Evolutionary conservation across 1,284 basidiomycete genomes (phyloP), one percentile per base, ranked within the genome.

Genomic region (Tilletia walkeri): DNA sequence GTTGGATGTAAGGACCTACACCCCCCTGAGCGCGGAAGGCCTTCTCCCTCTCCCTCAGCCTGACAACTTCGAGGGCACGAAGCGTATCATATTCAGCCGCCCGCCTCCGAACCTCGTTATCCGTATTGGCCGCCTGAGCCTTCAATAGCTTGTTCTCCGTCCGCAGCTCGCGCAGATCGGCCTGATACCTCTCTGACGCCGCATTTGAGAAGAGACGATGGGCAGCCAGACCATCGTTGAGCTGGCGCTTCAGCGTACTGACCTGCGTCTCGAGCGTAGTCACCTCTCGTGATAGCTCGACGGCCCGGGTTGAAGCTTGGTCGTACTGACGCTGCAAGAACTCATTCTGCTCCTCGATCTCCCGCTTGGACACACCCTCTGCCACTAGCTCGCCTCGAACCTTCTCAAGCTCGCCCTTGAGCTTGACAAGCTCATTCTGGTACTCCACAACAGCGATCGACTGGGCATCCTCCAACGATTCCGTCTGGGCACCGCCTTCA

Each of bases 241-340:
- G 34, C 34, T 63, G 59, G 9, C 59, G 59, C 34, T 63, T 38
- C 36, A 38, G n/a, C 9, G 34, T 63, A 12, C 9, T 6, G 14
- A 63, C 36, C 34, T 38, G 18, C 9, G 34, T 20, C 34, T 63
- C 59, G 3, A 63, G 59, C 9, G 59, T 41, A 6, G 14, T 63
- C 36, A 63, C 59, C 20, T 63, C 59, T 10, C 59, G 59, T 38
- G 59, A 63, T 9, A 63, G 59, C 36, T 63, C 59, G 6, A 63
- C 59, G 34, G 59, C 59, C 20, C 59, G 59, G 2, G 59, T 63
- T 0, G 59, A 63, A 5, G 59, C 59, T 38, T 63, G 36, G 59
- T 63, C 38, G 59, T 63, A 63, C 36, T 63, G 59, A 3, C 18
- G 38, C 59, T 63, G 59, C 7, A 34, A 36, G 59, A 63, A 63